These are phyloP conservation scores for Dendrobium chrysotoxum DNA, from an alignment of 106 monocot genomes.

Conservation along the genomic window DNA sequence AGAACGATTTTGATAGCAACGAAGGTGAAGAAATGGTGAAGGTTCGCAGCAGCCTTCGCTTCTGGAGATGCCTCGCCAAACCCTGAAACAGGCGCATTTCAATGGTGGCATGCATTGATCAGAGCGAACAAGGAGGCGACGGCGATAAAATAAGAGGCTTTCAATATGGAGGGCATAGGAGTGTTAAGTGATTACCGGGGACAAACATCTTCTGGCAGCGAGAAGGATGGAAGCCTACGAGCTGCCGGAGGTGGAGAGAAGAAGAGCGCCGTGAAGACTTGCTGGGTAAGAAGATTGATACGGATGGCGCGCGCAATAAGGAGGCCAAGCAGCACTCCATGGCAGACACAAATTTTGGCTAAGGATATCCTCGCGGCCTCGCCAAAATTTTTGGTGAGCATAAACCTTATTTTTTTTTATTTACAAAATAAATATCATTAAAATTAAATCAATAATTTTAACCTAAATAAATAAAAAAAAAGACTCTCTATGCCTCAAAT, in stretches of 20 bases:
- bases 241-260: not conserved
- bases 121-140: not conserved
- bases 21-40: conserved; percentile 88
- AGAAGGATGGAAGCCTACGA: not conserved
- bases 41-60: conserved; percentile 63
- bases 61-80: conserved; percentile 88
- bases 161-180: not conserved
- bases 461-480: too few relatives aligned
- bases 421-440: too few relatives aligned
- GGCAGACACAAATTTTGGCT: not conserved
- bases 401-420: too few relatives aligned
- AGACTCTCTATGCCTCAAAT: too few relatives aligned
- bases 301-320: not conserved
- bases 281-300: not conserved
- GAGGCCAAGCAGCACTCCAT: not conserved
- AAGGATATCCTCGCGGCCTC: too few relatives aligned
- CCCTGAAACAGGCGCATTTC: conserved; percentile 17
- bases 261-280: too few relatives aligned
- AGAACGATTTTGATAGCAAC: conserved; percentile 66
- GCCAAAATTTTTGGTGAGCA: too few relatives aligned
- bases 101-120: not conserved
- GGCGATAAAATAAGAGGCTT: not conserved
- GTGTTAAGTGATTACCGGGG: conserved; percentile 33
- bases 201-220: conserved; percentile 87
- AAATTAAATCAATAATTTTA: too few relatives aligned